Evolutionary conservation across 768 basidiomycete species (phyloP).

Genomic region (Mycena olivaceomarginata): DNA sequence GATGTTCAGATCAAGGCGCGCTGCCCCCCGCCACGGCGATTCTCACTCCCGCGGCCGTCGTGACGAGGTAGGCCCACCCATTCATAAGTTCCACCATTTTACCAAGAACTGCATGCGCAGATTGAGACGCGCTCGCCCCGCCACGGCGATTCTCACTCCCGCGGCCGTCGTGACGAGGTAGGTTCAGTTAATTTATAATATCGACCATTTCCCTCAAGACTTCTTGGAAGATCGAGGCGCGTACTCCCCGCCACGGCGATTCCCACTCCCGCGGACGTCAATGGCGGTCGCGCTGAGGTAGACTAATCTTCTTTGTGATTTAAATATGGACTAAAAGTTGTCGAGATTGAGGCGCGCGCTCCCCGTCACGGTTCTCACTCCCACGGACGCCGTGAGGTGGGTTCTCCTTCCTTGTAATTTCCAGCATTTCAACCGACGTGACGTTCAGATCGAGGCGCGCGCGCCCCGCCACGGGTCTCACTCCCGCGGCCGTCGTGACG

Average conservation of each 20-base stretch:
- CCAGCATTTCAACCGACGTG: background rate
- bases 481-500: slow-evolving; percentile 26
- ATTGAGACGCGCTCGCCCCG: slow-evolving; percentile 21
- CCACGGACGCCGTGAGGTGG: slow-evolving; percentile 12
- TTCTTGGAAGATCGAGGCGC: background rate
- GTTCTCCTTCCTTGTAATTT: background rate
- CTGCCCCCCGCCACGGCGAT: slow-evolving; percentile 24
- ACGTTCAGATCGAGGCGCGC: slow-evolving; percentile 4
- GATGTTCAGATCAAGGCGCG: slow-evolving; percentile 5
- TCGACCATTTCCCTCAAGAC: background rate
- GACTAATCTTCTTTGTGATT: background rate
- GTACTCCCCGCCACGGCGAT: slow-evolving; percentile 22
- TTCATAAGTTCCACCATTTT: background rate
- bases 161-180: slow-evolving; percentile 7
- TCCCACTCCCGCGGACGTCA: slow-evolving; percentile 22
- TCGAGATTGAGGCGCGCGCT: slow-evolving; percentile 14
- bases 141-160: slow-evolving; percentile 12
- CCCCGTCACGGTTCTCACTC: slow-evolving; percentile 32
- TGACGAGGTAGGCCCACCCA: background rate
- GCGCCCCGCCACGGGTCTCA: slow-evolving; percentile 22
- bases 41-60: slow-evolving; percentile 23
- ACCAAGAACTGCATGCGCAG: background rate
- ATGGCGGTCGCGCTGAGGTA: slow-evolving; percentile 1
- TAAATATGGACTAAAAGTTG: background rate
- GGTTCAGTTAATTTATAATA: background rate